These are phyloP conservation scores for Russula sp. DNA, from an alignment of 768 basidiomycete genomes.

Conservation along the genomic window DNA sequence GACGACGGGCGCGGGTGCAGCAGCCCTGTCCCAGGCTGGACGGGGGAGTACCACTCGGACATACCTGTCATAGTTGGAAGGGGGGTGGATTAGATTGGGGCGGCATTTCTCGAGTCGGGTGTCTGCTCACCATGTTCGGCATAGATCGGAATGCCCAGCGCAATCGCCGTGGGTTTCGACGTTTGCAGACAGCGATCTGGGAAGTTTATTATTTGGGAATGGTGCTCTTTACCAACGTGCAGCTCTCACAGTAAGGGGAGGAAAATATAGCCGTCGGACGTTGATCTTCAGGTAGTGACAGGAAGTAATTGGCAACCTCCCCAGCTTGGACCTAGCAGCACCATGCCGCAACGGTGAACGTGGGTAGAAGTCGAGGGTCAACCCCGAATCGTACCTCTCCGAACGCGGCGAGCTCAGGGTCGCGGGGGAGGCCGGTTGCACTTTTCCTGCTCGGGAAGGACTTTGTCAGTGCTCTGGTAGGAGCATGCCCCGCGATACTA, in stretches of 20 bases:
- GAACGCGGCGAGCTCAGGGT: conserved; percentile 64
- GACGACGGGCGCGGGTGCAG: conserved; percentile 70
- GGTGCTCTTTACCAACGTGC: background rate
- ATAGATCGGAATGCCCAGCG: conserved; percentile 60
- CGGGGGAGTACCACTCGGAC: conserved; percentile 76
- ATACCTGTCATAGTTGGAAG: conserved; percentile 37
- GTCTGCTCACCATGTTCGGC: conserved; percentile 62
- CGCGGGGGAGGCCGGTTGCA: conserved; percentile 59
- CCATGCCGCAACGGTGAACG: background rate
- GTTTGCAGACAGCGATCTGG: conserved; percentile 87
- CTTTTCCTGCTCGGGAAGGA: conserved; percentile 41
- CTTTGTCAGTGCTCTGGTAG: background rate
- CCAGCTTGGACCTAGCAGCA: conserved; percentile 55
- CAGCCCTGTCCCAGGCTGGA: conserved; percentile 54
- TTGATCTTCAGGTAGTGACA: conserved; percentile 53
- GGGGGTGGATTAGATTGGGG: background rate
- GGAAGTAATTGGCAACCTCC: conserved; percentile 60
- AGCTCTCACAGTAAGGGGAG: conserved; percentile 70
- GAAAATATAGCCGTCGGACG: conserved; percentile 76
- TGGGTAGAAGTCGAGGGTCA: background rate
- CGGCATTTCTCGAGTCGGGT: background rate
- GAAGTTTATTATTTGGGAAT: background rate
- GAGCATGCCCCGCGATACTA: conserved; percentile 19
- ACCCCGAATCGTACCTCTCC: conserved; percentile 44
- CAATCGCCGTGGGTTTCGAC: conserved; percentile 51